Evolutionary conservation across 2,329 filamentous ascomycete genomes (phyloP).

Genomic region (Colletotrichum limetticola): DNA sequence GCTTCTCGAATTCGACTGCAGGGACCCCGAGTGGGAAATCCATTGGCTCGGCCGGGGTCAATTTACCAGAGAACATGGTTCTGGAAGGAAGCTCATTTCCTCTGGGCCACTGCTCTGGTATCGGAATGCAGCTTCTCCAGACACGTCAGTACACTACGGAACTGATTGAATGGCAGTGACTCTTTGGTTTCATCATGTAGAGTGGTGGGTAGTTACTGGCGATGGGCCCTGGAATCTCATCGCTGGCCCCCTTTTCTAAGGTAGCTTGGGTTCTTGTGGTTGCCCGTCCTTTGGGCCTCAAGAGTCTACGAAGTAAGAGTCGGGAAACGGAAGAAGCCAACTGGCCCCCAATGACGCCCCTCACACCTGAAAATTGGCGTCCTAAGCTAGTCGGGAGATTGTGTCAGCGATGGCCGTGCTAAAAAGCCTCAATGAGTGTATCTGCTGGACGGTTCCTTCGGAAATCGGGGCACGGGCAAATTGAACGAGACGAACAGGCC

Average conservation of each 20-base stretch:
- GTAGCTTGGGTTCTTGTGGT: background rate
- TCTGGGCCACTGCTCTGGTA: background rate
- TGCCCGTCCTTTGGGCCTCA: background rate
- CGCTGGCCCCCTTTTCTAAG: slow-evolving; percentile 1
- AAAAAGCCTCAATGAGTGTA: background rate
- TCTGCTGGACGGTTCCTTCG: background rate
- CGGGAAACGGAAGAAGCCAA: background rate
- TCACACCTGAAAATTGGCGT: background rate
- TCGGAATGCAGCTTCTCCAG: background rate
- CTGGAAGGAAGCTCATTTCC: slow-evolving; percentile 24
- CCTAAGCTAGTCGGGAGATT: background rate
- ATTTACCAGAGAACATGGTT: slow-evolving; percentile 17
- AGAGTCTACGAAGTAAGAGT: background rate
- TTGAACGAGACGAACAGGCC: background rate
- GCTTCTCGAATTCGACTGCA: slow-evolving; percentile 28
- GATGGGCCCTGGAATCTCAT: slow-evolving; percentile 16
- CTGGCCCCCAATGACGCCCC: background rate
- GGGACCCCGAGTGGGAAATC: slow-evolving; percentile 10
- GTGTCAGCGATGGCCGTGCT: background rate
- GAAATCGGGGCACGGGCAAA: background rate
- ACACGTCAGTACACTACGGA: background rate
- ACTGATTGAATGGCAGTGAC: background rate
- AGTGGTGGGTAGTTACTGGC: slow-evolving; percentile 14
- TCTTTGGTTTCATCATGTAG: slow-evolving; percentile 3
- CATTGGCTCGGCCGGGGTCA: slow-evolving; percentile 19